phyloP scores from a whole-genome alignment of 2,329 filamentous ascomycete species.

The Ploettnerulaceae sp. region DNA sequence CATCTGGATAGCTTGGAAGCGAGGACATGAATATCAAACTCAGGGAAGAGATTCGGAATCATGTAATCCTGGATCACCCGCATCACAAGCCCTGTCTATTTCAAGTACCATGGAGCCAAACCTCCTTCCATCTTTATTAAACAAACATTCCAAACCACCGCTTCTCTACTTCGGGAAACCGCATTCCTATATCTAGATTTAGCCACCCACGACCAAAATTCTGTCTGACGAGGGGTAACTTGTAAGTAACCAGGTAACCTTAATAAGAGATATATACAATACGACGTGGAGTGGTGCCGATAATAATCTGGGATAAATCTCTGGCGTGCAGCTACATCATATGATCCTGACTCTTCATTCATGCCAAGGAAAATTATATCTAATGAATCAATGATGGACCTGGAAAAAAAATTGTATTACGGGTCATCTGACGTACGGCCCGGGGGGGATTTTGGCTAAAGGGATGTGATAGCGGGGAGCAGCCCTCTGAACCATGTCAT shows the following conservation, averaged over 20 bases:
- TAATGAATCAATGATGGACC: too few species aligned
- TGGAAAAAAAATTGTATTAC: too few species aligned
- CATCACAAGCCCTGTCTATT: background rate
- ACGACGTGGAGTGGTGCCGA: slow-evolving; percentile 2
- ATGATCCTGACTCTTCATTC: too few species aligned
- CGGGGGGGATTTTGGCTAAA: too few species aligned
- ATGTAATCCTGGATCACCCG: background rate
- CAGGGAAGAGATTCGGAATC: background rate
- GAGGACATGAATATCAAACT: background rate
- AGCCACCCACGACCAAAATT: background rate
- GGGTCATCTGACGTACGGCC: too few species aligned
- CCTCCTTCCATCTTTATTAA: background rate
- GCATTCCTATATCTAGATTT: background rate
- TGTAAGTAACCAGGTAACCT: too few species aligned
- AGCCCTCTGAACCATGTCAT: too few species aligned
- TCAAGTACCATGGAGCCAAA: background rate
- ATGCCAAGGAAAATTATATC: too few species aligned
- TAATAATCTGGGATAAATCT: background rate
- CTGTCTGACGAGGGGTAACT: slow-evolving; percentile 1
- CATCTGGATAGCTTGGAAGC: background rate
- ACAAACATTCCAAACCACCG: background rate
- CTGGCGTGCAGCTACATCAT: background rate
- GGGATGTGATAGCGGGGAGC: too few species aligned
- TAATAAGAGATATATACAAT: too few species aligned
- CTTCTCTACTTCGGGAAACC: background rate